phyloP scores from a whole-genome alignment of 1,284 basidiomycete species.

The Peniophora sp. region DNA sequence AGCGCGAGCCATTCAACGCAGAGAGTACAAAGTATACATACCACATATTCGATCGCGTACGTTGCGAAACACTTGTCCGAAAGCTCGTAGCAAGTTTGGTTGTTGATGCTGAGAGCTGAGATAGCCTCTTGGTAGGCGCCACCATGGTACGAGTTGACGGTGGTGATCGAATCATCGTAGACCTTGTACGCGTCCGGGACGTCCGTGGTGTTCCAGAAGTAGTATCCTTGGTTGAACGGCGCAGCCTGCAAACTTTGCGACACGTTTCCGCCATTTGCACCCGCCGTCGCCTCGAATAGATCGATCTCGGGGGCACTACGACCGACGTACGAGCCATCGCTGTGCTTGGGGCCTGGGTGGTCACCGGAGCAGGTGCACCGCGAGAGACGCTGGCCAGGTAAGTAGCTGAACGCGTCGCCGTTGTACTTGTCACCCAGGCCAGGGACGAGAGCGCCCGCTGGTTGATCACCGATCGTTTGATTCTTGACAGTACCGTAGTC shows the following conservation, averaged over 20 bases:
- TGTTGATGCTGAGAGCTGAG: slow-evolving; percentile 30
- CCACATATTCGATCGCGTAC: background rate
- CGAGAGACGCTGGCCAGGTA: slow-evolving; percentile 41
- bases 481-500: slow-evolving; percentile 82
- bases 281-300: slow-evolving; percentile 59
- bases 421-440: slow-evolving; percentile 29
- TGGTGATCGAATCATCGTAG: slow-evolving; percentile 20
- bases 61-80: background rate
- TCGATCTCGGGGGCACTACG: slow-evolving; percentile 85
- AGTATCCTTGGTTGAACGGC: slow-evolving; percentile 35
- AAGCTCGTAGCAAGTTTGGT: slow-evolving; percentile 16
- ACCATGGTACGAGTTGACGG: slow-evolving; percentile 39
- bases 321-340: slow-evolving; percentile 47
- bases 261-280: slow-evolving; percentile 44
- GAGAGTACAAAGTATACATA: background rate
- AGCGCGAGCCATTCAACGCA: background rate
- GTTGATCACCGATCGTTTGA: slow-evolving; percentile 54
- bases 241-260: slow-evolving; percentile 58
- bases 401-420: slow-evolving; percentile 30
- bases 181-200: slow-evolving; percentile 23
- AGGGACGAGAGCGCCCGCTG: slow-evolving; percentile 35
- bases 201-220: slow-evolving; percentile 13
- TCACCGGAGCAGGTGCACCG: slow-evolving; percentile 75
- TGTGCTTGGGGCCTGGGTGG: slow-evolving; percentile 60
- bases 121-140: slow-evolving; percentile 44